phyloP scores from a whole-genome alignment of 176 grass and related monocot genomes.

The Phoenix dactylifera region DNA sequence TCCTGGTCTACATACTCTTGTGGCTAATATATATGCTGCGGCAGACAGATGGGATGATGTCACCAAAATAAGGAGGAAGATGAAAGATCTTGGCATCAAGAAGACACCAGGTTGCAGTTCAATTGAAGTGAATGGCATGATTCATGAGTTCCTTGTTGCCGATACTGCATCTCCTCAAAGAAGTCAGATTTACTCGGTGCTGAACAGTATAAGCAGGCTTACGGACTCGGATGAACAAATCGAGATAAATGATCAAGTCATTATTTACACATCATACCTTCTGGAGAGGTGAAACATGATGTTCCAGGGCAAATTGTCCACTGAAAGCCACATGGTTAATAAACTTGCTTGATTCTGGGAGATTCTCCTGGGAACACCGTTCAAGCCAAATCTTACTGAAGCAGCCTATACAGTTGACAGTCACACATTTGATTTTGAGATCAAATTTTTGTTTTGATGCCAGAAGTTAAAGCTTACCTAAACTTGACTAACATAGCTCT shows the following conservation, averaged over 20 bases:
- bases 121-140: slow-evolving; percentile 35
- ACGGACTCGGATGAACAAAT: not conserved
- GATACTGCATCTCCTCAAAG: not conserved
- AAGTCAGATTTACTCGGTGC: not conserved
- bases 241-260: not conserved
- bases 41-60: slow-evolving; percentile 51
- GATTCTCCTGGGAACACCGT: too few relatives aligned
- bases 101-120: slow-evolving; percentile 58
- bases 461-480: too few relatives aligned
- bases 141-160: slow-evolving; percentile 5
- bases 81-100: slow-evolving; percentile 39
- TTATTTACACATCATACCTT: too few relatives aligned
- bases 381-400: too few relatives aligned
- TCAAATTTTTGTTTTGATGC: too few relatives aligned
- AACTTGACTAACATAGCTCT: too few relatives aligned
- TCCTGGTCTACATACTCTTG: slow-evolving; percentile 37
- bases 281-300: too few relatives aligned
- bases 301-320: too few relatives aligned
- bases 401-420: too few relatives aligned
- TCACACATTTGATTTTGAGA: too few relatives aligned
- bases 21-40: slow-evolving; percentile 59
- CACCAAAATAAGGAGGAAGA: slow-evolving; percentile 39
- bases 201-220: not conserved
- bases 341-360: too few relatives aligned
- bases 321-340: too few relatives aligned